Evolutionary conservation across 306 rosid species (phyloP).

Genomic region (Prunus fruticosa): DNA sequence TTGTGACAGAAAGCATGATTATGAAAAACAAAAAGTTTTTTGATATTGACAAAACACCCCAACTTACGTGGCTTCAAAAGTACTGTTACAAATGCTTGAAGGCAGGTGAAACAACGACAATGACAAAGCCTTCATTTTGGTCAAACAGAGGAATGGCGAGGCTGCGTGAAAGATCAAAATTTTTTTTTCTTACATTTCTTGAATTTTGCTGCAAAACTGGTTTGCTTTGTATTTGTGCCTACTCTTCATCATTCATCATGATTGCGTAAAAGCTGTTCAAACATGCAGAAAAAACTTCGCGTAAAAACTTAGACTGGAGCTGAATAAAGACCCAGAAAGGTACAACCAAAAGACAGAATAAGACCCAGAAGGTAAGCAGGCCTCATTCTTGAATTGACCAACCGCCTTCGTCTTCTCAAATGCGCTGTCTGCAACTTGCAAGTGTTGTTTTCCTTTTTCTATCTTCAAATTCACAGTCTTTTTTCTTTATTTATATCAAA

Average conservation of each 20-base stretch:
- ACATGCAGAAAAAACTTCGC: constrained; percentile 1
- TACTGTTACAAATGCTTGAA: not conserved
- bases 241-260: not conserved
- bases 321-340: not conserved
- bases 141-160: not conserved
- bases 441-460: too few relatives aligned
- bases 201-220: not conserved
- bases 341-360: not conserved
- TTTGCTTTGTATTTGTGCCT: not conserved
- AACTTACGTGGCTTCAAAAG: not conserved
- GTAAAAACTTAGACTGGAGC: not conserved
- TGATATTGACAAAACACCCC: not conserved
- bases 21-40: too few relatives aligned
- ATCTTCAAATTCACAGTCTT: not conserved
- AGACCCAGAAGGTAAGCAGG: not conserved
- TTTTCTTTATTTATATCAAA: not conserved
- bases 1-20: too few relatives aligned
- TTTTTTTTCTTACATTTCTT: too few relatives aligned
- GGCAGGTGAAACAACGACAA: not conserved
- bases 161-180: too few relatives aligned
- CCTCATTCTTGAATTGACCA: not conserved
- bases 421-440: not conserved
- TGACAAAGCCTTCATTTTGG: not conserved
- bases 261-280: not conserved
- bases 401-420: not conserved